Conservation (phyloP, 2,329 filamentous ascomycete genomes). For the Trichoderma pleuroti region DNA sequence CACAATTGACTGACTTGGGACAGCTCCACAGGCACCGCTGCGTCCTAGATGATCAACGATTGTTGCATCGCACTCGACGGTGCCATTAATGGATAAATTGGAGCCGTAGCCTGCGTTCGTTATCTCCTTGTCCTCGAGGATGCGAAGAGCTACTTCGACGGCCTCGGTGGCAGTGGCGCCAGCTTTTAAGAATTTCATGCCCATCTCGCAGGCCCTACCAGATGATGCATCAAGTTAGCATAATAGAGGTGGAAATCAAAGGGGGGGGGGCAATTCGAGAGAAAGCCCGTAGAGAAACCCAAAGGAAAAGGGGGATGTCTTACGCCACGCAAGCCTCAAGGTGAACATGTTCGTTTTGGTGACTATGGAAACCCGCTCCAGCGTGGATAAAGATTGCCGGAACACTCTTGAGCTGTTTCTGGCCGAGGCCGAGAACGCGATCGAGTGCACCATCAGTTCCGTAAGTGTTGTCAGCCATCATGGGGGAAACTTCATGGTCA, state of each 20-base stretch:
- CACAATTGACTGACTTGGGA: slow-evolving; percentile 63
- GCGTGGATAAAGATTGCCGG: slow-evolving; percentile 92
- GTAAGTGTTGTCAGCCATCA: slow-evolving; percentile 47
- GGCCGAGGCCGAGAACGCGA: slow-evolving; percentile 36
- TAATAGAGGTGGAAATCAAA: background rate
- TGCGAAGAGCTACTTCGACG: slow-evolving; percentile 81
- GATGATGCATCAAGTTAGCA: background rate
- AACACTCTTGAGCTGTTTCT: slow-evolving; percentile 35
- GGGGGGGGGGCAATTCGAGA: no score
- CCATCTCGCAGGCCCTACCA: slow-evolving; percentile 72
- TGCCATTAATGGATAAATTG: slow-evolving; percentile 85
- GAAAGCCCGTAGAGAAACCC: background rate
- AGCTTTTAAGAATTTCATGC: slow-evolving; percentile 74
- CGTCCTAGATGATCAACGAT: slow-evolving; percentile 87
- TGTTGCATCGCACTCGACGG: slow-evolving; percentile 91
- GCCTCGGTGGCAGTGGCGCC: slow-evolving; percentile 83
- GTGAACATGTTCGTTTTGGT: slow-evolving; percentile 79
- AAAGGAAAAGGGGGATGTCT: slow-evolving; percentile 34
- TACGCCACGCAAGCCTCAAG: slow-evolving; percentile 86
- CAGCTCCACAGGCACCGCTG: slow-evolving; percentile 89
- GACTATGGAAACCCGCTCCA: slow-evolving; percentile 89
- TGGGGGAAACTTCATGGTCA: slow-evolving; percentile 34
- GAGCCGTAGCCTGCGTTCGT: slow-evolving; percentile 97
- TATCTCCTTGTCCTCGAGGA: slow-evolving; percentile 89
- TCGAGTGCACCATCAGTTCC: slow-evolving; percentile 43